phyloP scores from a whole-genome alignment of 768 basidiomycete species.

The Rhizopogon vulgaris region DNA sequence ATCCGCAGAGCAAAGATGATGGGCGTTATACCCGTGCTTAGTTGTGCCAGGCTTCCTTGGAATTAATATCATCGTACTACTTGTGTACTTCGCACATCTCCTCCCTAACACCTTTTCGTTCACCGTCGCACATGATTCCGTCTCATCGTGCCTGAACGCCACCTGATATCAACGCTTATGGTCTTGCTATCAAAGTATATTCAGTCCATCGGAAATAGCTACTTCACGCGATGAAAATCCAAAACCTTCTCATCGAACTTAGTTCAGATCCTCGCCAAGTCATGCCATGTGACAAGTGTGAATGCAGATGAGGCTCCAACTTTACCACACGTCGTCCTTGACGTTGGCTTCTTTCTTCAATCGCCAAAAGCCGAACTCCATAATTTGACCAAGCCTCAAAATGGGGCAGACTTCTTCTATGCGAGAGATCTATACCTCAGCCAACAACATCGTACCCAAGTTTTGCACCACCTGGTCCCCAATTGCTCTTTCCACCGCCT shows the following conservation, averaged over 20 bases:
- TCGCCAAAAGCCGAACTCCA: background rate
- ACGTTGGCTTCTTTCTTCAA: background rate
- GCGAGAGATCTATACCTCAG: slow-evolving; percentile 59
- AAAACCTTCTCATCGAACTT: background rate
- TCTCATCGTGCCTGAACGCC: background rate
- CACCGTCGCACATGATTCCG: background rate
- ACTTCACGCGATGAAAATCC: background rate
- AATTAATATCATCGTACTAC: background rate
- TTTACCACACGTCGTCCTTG: too few species aligned
- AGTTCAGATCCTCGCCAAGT: background rate
- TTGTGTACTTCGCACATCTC: too few species aligned
- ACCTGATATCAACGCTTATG: background rate
- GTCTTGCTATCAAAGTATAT: background rate
- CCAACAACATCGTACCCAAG: slow-evolving; percentile 89
- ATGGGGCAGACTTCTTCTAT: background rate
- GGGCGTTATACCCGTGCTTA: slow-evolving; percentile 67
- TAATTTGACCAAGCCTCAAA: background rate
- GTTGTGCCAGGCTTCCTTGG: slow-evolving; percentile 19
- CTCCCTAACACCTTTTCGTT: background rate
- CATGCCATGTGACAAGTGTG: too few species aligned
- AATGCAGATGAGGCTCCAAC: too few species aligned
- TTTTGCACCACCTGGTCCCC: slow-evolving; percentile 96
- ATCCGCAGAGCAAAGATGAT: slow-evolving; percentile 87
- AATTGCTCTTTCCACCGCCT: slow-evolving; percentile 97
- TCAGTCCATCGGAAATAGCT: background rate